Evolutionary conservation across 148 eudicot genomes (phyloP).

Genomic region (Rhododendron williamsianum): DNA sequence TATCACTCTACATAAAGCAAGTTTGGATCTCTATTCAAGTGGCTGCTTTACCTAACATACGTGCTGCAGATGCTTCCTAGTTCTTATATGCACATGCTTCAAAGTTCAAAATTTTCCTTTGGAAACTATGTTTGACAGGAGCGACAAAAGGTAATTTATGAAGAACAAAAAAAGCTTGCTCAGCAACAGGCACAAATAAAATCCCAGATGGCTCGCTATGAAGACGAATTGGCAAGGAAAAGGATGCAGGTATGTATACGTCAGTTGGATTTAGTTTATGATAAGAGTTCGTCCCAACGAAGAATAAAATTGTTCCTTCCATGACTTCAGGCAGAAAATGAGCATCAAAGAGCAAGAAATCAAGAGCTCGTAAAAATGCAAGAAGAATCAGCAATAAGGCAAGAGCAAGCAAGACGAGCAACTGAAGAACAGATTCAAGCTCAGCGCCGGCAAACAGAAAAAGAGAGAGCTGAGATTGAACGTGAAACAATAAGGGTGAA

Average conservation of each 20-base stretch:
- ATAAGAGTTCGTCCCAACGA: neutral
- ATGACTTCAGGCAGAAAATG: conserved; percentile 63
- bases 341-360: conserved; percentile 69
- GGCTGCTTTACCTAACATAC: neutral
- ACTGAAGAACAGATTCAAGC: conserved; percentile 95
- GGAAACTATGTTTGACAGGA: conserved; percentile 40
- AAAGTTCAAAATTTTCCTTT: neutral
- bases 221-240: conserved; percentile 81
- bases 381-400: conserved; percentile 73
- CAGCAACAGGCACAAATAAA: conserved; percentile 75
- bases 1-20: neutral
- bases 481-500: conserved; percentile 86
- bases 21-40: neutral
- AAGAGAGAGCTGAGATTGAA: conserved; percentile 86
- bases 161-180: conserved; percentile 76
- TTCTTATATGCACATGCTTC: neutral
- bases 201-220: conserved; percentile 79
- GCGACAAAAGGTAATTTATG: conserved; percentile 71
- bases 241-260: conserved; percentile 55
- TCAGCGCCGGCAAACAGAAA: conserved; percentile 85
- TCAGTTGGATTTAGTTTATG: neutral
- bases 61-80: neutral
- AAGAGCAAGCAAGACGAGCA: conserved; percentile 71
- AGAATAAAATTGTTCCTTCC: neutral
- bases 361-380: conserved; percentile 86